These are phyloP conservation scores for Lichtheimia hyalospora DNA, from an alignment of 371 early-diverging fungal genomes.

Conservation along the genomic window DNA sequence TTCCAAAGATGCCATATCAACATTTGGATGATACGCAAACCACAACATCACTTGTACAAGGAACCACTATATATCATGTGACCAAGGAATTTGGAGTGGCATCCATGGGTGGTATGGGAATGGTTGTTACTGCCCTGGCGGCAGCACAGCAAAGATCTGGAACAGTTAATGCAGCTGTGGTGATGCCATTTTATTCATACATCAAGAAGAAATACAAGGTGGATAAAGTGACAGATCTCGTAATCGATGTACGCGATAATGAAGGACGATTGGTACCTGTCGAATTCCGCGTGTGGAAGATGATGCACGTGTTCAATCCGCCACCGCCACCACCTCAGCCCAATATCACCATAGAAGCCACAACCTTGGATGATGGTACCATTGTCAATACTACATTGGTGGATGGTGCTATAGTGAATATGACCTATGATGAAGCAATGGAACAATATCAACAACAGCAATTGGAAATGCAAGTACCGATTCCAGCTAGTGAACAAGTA, in stretches of 20 bases:
- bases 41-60: slow-evolving; percentile 24
- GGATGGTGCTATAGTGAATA: slow-evolving; percentile 27
- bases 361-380: background rate
- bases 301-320: slow-evolving; percentile 40
- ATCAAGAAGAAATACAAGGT: slow-evolving; percentile 35
- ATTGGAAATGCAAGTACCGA: slow-evolving; percentile 10
- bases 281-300: slow-evolving; percentile 49
- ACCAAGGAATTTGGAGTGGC: slow-evolving; percentile 62
- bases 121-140: slow-evolving; percentile 63
- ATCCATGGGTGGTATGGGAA: slow-evolving; percentile 58
- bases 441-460: background rate
- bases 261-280: slow-evolving; percentile 35
- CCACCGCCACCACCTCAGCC: slow-evolving; percentile 11
- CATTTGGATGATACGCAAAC: slow-evolving; percentile 37
- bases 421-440: slow-evolving; percentile 2
- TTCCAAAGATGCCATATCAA: slow-evolving; percentile 51
- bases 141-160: slow-evolving; percentile 56
- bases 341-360: background rate
- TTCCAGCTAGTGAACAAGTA: slow-evolving; percentile 24
- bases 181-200: slow-evolving; percentile 65
- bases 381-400: slow-evolving; percentile 15
- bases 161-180: slow-evolving; percentile 48
- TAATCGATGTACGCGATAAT: slow-evolving; percentile 55
- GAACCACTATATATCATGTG: slow-evolving; percentile 54
- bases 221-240: slow-evolving; percentile 34